Base-by-base conservation (phyloP, 2,329 filamentous ascomycete species). In the Alternaria atra region DNA sequence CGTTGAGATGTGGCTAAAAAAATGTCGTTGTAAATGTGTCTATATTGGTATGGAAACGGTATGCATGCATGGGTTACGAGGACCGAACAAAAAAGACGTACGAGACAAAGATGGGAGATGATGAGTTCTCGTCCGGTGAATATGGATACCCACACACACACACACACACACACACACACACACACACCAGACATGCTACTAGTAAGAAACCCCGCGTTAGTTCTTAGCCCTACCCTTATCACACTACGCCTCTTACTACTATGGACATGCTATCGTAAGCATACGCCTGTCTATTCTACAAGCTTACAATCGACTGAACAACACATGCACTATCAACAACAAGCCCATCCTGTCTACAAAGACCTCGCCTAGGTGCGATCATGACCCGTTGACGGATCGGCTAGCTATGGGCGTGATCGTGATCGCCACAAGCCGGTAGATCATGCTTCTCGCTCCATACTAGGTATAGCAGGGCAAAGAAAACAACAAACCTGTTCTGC, bases 371-470 rank as follows among this genome's bases (percentile, higher is more conserved):
- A 50, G 23, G 20, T 20, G 27, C 46, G 6, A 6, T 37, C 46
- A 50, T 50, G 46, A 50, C 32, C 46, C 32, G 32, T n/a, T 50
- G 30, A 12, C 46, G 46, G 30, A 37, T 17, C 46, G 46, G 30
- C 46, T 48, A 48, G 46, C 23, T 34, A 50, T 34, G n/a, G 32
- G 46, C 30, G 46, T 27, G 20, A 50, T 50, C 20, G 46, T 37
- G 46, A 50, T 50, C 32, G 46, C n/a, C 46, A 37, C 32, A 23
- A n/a, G 30, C 46, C 46, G 46, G 46, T 50, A 50, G 46, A 50
- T 50, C 46, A 37, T 50, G 20, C 42, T 25, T 42, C 5, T 25
- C 32, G 32, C 32, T 34, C 12, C 39, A 40, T 29, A 29, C 27
- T 29, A 6, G 27, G 6, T 4, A 29, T 6, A 8, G 27, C 6